Evolutionary conservation across 2,329 filamentous ascomycete species (phyloP), one percentile per base, ranked within the genome.

Genomic region (Aspergillus quadrilineatus): DNA sequence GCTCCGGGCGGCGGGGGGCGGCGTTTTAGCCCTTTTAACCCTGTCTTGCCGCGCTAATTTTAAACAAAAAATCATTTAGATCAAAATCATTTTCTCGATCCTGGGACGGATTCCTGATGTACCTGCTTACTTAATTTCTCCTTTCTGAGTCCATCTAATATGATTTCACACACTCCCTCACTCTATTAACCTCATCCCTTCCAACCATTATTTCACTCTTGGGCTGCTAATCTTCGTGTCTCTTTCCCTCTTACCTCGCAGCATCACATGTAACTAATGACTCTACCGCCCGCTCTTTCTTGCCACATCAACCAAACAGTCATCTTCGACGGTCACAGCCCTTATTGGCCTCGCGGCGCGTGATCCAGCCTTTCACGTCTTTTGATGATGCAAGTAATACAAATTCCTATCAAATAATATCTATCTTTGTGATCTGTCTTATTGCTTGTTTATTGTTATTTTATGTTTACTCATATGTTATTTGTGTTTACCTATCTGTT

Each of bases 21-120:
- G 62, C 50, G 6, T 36, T 52, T 58, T 55, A 64, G 64, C 70
- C 70, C 68, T 73, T 72, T 74, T 73, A 73, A 73, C 67, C 67
- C 65, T 68, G 65, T 62, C 63, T 61, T 39, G 54, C 29, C 30
- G 50, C 63, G 39, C 58, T 41, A 44, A 39, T 55, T 29, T 55
- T 39, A 63, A 56, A 63, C 10, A 62, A 65, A 65, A 62, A 64
- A 55, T 65, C 52, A 55, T 45, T 32, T 29, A 43, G 30, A 47
- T 47, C 44, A 22, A 34, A 47, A 47, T 47, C 44, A 26, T 44
- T 37, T 53, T 58, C 58, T 53, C 37, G 36, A 28, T 54, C 59
- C 39, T 53, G 46, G 47, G 42, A 36, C 17, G 29, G 22, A 45
- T 52, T 50, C 29, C 45, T 45, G 12, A 28, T 22, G 53, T 26